phyloP scores from a whole-genome alignment of 768 basidiomycete genomes.

The Amyloporia xantha region DNA sequence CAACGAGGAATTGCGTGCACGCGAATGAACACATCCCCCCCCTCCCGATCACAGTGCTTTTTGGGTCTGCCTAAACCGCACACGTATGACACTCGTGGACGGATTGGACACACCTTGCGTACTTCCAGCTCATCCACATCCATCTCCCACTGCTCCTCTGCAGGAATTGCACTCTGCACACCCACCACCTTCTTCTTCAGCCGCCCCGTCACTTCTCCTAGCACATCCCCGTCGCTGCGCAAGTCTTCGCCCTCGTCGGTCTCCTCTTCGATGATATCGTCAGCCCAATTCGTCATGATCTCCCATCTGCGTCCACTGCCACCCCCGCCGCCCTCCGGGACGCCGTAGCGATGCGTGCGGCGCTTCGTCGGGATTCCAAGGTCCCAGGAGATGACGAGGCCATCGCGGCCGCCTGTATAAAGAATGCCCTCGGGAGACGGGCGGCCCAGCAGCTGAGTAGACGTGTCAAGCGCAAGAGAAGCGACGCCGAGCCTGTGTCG shows the following conservation, averaged over 20 bases:
- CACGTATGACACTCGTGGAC: too few species aligned
- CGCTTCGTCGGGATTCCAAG: constrained; percentile 58
- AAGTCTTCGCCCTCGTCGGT: constrained; percentile 54
- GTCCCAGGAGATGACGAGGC: constrained; percentile 85
- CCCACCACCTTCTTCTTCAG: constrained; percentile 25
- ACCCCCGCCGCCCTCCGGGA: constrained; percentile 19
- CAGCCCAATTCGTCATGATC: constrained; percentile 77
- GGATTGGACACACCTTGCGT: constrained; percentile 35
- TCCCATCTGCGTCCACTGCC: constrained; percentile 55
- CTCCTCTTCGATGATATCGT: constrained; percentile 61
- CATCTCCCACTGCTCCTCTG: constrained; percentile 77
- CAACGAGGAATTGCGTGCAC: too few species aligned
- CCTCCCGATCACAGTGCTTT: too few species aligned
- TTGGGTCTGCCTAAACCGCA: too few species aligned
- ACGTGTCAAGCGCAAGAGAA: constrained; percentile 80
- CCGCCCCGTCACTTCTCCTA: constrained; percentile 58
- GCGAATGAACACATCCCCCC: too few species aligned
- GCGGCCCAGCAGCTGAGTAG: constrained; percentile 68
- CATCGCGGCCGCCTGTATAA: constrained; percentile 87
- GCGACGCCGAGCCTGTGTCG: constrained; percentile 83
- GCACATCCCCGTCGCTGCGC: constrained; percentile 66
- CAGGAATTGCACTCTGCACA: constrained; percentile 34
- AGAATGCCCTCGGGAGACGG: constrained; percentile 75
- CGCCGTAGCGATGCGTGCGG: constrained; percentile 28
- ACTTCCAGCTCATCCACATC: constrained; percentile 48